phyloP scores from a whole-genome alignment of 768 basidiomycete species.

The Lactifluus volemus region DNA sequence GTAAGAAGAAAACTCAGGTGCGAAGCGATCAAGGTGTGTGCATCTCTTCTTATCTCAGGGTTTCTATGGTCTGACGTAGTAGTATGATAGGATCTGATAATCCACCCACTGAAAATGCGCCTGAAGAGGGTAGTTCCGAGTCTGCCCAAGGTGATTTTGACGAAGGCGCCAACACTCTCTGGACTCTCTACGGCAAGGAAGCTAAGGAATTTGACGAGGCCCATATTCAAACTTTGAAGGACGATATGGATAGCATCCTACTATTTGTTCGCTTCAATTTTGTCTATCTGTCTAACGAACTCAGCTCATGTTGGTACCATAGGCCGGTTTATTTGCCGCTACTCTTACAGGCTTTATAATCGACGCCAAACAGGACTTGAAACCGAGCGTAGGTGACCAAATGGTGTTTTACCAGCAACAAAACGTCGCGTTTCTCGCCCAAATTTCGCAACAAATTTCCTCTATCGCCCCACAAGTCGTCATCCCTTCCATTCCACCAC shows the following conservation, averaged over 20 bases:
- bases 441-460: conserved; percentile 5
- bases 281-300: neutral
- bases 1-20: too few relatives aligned
- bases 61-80: too few relatives aligned
- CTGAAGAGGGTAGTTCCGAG: too few relatives aligned
- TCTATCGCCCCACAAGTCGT: neutral
- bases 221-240: neutral
- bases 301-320: neutral
- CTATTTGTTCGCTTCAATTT: neutral
- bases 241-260: neutral
- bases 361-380: neutral
- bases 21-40: too few relatives aligned
- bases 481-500: neutral
- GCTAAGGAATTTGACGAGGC: neutral
- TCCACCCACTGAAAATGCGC: too few relatives aligned
- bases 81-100: too few relatives aligned
- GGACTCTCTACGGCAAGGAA: neutral
- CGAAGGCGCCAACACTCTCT: neutral
- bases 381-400: neutral
- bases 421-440: neutral
- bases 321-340: neutral
- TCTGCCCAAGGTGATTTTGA: neutral
- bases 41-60: too few relatives aligned
- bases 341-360: neutral
- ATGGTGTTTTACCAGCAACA: neutral